A percentile compares a stretch with the other conserved stretches of the same genome.
These are phyloP conservation scores for Poa annua DNA, from an alignment of 176 grass and related monocot species.

Conservation along the genomic window DNA sequence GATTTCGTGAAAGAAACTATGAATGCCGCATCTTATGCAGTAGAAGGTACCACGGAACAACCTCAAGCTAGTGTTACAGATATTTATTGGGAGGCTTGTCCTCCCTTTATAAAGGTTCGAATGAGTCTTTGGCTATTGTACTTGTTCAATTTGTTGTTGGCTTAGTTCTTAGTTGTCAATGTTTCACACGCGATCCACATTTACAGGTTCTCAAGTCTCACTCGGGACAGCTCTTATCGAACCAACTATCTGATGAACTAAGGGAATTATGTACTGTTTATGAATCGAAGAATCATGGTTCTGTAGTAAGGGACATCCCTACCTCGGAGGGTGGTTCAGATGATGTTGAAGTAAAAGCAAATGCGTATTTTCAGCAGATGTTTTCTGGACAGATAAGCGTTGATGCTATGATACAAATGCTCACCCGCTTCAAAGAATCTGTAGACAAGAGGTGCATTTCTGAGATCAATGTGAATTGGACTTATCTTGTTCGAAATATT, in stretches of 20 bases:
- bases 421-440: slow-evolving; percentile 75
- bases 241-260: slow-evolving; percentile 66
- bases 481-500: not conserved
- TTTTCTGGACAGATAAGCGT: slow-evolving; percentile 71
- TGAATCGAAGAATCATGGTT: slow-evolving; percentile 40
- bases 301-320: slow-evolving; percentile 40
- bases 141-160: not conserved
- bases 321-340: slow-evolving; percentile 55
- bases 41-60: slow-evolving; percentile 42
- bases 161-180: not conserved
- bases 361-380: slow-evolving; percentile 83
- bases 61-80: slow-evolving; percentile 44
- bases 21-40: slow-evolving; percentile 41
- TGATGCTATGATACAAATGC: slow-evolving; percentile 84
- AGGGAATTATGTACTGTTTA: slow-evolving; percentile 50
- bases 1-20: slow-evolving; percentile 68
- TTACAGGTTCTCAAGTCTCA: slow-evolving; percentile 68
- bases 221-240: slow-evolving; percentile 57
- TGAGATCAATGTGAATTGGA: not conserved
- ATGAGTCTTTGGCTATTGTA: slow-evolving; percentile 6
- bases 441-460: slow-evolving; percentile 58
- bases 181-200: slow-evolving; percentile 23
- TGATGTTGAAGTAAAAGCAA: slow-evolving; percentile 70
- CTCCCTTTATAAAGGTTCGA: slow-evolving; percentile 71
- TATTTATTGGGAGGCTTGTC: slow-evolving; percentile 61